Conservation (phyloP, 805 yeast genomes). For the Saturnispora serradocipensis region DNA sequence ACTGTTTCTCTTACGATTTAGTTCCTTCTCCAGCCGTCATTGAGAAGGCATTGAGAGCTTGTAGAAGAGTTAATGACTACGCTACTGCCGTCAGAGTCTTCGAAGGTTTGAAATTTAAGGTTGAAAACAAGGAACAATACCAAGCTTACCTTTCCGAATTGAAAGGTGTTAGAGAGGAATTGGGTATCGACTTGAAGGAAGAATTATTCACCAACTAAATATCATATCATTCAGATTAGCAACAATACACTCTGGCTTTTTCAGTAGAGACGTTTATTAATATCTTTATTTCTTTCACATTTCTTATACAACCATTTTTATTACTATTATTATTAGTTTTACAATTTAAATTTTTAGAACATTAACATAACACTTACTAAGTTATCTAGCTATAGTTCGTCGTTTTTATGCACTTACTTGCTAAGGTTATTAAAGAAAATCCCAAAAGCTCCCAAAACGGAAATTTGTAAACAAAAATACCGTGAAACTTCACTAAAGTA, state of each 20-base stretch:
- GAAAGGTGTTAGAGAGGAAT: conserved; percentile 81
- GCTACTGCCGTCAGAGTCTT: conserved; percentile 98
- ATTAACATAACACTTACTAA: neutral
- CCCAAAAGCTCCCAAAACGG: conserved; percentile 1
- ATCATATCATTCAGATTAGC: conserved; percentile 2
- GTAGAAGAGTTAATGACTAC: conserved; percentile 97
- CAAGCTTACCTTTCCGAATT: conserved; percentile 92
- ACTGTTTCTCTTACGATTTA: conserved; percentile 95
- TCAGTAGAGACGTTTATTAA: neutral
- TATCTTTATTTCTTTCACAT: conserved; percentile 3
- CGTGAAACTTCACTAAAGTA: neutral
- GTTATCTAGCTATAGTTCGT: neutral
- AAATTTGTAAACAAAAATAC: conserved; percentile 6
- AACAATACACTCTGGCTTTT: neutral
- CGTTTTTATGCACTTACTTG: neutral
- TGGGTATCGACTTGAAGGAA: conserved; percentile 90
- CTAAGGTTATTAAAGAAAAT: neutral
- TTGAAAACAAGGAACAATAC: conserved; percentile 89
- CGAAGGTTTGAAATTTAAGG: conserved; percentile 94
- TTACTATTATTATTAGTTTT: neutral
- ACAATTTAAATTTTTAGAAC: neutral
- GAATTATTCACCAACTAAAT: conserved; percentile 46
- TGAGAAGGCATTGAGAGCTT: conserved; percentile 92
- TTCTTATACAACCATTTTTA: conserved; percentile 1
- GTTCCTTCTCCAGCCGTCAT: conserved; percentile 97